phyloP scores from a whole-genome alignment of 306 rosid species.

The Geum urbanum region DNA sequence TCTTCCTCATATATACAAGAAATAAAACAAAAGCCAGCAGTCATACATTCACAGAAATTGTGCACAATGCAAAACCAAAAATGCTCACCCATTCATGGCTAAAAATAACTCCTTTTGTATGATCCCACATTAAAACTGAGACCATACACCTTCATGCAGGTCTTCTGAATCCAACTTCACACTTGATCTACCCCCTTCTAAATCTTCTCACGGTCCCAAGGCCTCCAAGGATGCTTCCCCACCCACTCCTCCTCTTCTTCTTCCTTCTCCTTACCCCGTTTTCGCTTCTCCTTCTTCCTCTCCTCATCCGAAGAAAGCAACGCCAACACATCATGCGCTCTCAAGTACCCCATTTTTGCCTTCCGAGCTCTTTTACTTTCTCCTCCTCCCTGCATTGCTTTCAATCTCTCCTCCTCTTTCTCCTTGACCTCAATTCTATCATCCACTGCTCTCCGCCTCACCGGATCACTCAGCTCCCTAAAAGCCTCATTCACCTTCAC shows the following conservation, averaged over 20 bases:
- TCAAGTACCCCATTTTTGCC: slow-evolving; percentile 80
- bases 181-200: slow-evolving; percentile 63
- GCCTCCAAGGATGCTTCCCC: slow-evolving; percentile 94
- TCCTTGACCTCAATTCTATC: slow-evolving; percentile 70
- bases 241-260: slow-evolving; percentile 57
- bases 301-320: slow-evolving; percentile 73
- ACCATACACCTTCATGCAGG: slow-evolving; percentile 61
- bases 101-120: slow-evolving; percentile 75
- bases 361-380: slow-evolving; percentile 81
- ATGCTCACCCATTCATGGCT: slow-evolving; percentile 19
- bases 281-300: slow-evolving; percentile 43
- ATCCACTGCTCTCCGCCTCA: slow-evolving; percentile 74
- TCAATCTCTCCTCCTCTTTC: slow-evolving; percentile 66
- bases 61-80: neutral
- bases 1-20: neutral
- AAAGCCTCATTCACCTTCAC: slow-evolving; percentile 80
- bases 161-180: slow-evolving; percentile 58
- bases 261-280: slow-evolving; percentile 50
- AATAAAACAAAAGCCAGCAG: neutral
- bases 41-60: neutral
- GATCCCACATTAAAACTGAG: slow-evolving; percentile 73
- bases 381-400: slow-evolving; percentile 79
- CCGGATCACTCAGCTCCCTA: slow-evolving; percentile 34
- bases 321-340: slow-evolving; percentile 73
- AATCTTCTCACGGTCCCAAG: slow-evolving; percentile 95